Evolutionary conservation across 2,329 filamentous ascomycete species (phyloP).

Genomic region (Colletotrichum sp.): DNA sequence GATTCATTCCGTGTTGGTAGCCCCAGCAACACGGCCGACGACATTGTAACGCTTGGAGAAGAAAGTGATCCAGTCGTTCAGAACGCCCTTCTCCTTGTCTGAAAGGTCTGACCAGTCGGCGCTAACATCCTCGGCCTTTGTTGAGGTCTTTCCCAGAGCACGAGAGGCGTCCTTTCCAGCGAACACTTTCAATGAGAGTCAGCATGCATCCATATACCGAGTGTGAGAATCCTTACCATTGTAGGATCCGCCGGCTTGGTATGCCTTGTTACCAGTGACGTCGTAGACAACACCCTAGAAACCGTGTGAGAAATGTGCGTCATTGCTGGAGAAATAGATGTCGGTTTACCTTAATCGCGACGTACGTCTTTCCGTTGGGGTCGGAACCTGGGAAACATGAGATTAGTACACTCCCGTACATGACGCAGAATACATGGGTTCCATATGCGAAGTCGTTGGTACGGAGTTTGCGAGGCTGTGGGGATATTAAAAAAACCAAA

Average conservation of each 20-base stretch:
- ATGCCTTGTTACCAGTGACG: constrained; percentile 87
- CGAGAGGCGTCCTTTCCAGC: constrained; percentile 95
- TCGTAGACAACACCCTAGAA: constrained; percentile 88
- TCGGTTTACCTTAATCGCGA: constrained; percentile 69
- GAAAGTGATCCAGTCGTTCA: constrained; percentile 94
- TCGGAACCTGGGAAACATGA: constrained; percentile 6
- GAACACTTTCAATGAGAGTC: constrained; percentile 69
- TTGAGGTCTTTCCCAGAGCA: constrained; percentile 84
- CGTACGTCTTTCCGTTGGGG: constrained; percentile 46
- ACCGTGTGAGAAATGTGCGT: not conserved
- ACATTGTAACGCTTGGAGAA: constrained; percentile 98
- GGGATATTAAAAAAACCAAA: not conserved
- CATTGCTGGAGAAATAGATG: not conserved
- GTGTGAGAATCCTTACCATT: constrained; percentile 65
- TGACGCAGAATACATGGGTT: not conserved
- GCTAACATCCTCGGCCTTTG: constrained; percentile 82
- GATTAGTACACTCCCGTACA: not conserved
- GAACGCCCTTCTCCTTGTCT: constrained; percentile 82
- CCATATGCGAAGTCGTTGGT: not conserved
- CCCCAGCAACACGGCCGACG: constrained; percentile 70
- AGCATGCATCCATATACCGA: not conserved
- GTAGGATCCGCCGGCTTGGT: constrained; percentile 83
- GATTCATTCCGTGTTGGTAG: constrained; percentile 58
- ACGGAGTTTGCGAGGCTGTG: not conserved
- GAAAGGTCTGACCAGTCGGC: constrained; percentile 83